Conservation (phyloP, 768 basidiomycete species). For the Mrakia frigida region DNA sequence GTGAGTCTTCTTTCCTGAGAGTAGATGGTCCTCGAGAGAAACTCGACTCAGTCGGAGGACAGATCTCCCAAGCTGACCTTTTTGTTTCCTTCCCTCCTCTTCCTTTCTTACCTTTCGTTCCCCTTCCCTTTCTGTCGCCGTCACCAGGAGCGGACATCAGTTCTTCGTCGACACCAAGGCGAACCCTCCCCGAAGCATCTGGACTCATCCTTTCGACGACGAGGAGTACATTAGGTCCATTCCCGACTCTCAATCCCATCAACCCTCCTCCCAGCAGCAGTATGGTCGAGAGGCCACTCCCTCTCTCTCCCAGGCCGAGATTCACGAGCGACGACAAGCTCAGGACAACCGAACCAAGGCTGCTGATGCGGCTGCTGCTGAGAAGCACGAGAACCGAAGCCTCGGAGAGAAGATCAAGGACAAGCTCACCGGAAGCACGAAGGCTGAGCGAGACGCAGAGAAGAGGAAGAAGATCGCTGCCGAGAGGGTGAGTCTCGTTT, state of each 20-base stretch:
- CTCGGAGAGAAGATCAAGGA: constrained; percentile 60
- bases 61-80: neutral
- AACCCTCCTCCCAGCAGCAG: neutral
- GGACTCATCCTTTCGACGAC: constrained; percentile 69
- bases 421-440: constrained; percentile 56
- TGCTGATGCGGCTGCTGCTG: neutral
- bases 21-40: no score
- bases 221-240: constrained; percentile 58
- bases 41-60: neutral
- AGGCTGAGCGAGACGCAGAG: constrained; percentile 52
- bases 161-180: constrained; percentile 64
- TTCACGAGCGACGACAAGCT: neutral
- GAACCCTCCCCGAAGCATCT: constrained; percentile 61
- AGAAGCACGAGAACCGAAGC: constrained; percentile 41
- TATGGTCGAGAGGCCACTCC: neutral
- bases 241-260: constrained; percentile 49
- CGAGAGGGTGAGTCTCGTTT: constrained; percentile 11
- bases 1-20: neutral
- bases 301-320: neutral
- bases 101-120: neutral
- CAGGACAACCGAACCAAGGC: neutral
- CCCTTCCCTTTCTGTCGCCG: neutral
- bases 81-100: neutral
- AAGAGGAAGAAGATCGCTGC: constrained; percentile 43
- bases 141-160: constrained; percentile 40